Evolutionary conservation across 2,329 filamentous ascomycete genomes (phyloP).

Genomic region (Calonectria multiphialidica): DNA sequence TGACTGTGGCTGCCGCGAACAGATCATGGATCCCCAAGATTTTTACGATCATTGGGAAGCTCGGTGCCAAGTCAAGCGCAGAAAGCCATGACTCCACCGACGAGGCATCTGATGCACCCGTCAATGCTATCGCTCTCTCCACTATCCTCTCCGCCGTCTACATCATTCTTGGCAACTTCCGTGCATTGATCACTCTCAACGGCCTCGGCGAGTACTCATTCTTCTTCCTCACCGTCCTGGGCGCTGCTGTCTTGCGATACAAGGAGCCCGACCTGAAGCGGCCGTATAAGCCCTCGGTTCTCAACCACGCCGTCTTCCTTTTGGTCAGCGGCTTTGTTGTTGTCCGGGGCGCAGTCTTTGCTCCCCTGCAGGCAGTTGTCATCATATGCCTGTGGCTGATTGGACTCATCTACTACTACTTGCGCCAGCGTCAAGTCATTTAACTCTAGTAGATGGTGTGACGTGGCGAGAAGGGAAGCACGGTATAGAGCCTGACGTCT

Average conservation of each 20-base stretch:
- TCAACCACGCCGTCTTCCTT: constrained; percentile 65
- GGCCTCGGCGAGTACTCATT: constrained; percentile 72
- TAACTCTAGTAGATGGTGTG: neutral
- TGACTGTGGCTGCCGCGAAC: constrained; percentile 70
- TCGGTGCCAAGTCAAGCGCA: constrained; percentile 46
- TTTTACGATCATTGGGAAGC: constrained; percentile 58
- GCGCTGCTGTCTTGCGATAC: constrained; percentile 67
- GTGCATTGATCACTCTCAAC: constrained; percentile 71
- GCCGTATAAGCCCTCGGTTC: constrained; percentile 66
- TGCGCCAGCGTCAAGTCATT: constrained; percentile 10
- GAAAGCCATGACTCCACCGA: constrained; percentile 8
- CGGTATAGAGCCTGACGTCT: neutral
- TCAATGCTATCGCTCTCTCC: constrained; percentile 66
- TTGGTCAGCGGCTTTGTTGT: constrained; percentile 72
- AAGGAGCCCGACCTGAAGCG: constrained; percentile 66
- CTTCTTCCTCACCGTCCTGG: constrained; percentile 73
- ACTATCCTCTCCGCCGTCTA: constrained; percentile 65
- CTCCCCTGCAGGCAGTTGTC: constrained; percentile 64
- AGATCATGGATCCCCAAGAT: constrained; percentile 62
- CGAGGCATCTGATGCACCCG: constrained; percentile 61
- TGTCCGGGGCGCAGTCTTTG: constrained; percentile 69
- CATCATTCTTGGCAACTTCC: constrained; percentile 71
- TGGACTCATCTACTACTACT: constrained; percentile 59
- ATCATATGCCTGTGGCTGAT: constrained; percentile 64
- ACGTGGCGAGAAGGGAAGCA: neutral